These are phyloP conservation scores for Moricandia arvensis DNA, from an alignment of 345 rosid genomes.

Conservation along the genomic window DNA sequence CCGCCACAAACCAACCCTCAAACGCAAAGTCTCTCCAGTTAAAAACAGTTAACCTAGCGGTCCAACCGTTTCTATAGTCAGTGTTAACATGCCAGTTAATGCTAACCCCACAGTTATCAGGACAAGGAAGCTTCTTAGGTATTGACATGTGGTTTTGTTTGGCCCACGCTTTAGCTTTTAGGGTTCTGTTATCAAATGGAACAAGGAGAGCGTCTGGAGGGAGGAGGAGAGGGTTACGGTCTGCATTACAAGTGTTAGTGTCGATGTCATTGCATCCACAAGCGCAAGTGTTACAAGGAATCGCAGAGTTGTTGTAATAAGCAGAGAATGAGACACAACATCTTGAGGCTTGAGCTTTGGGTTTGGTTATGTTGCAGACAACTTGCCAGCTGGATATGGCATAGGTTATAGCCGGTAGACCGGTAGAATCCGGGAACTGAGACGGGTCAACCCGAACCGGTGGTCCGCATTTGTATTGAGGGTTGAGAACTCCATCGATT, in stretches of 20 bases:
- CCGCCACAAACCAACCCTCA: slow-evolving; percentile 74
- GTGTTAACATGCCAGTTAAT: slow-evolving; percentile 83
- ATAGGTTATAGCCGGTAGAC: slow-evolving; percentile 46
- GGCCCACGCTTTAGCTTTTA: slow-evolving; percentile 81
- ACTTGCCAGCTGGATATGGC: slow-evolving; percentile 82
- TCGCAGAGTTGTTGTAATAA: slow-evolving; percentile 64
- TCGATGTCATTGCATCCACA: slow-evolving; percentile 66
- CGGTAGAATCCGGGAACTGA: slow-evolving; percentile 67
- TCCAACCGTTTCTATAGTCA: slow-evolving; percentile 73
- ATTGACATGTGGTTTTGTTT: slow-evolving; percentile 43
- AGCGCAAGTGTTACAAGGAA: slow-evolving; percentile 42
- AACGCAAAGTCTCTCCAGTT: slow-evolving; percentile 64
- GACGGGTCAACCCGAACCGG: slow-evolving; percentile 61
- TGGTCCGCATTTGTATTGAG: slow-evolving; percentile 42
- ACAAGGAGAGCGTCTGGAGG: slow-evolving; percentile 78
- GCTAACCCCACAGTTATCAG: slow-evolving; percentile 92
- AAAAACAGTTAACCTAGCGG: slow-evolving; percentile 77
- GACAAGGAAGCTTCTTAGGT: slow-evolving; percentile 72
- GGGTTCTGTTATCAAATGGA: slow-evolving; percentile 71
- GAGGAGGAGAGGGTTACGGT: slow-evolving; percentile 55
- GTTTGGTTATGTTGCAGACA: slow-evolving; percentile 73
- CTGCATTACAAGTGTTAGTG: slow-evolving; percentile 49
- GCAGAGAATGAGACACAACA: slow-evolving; percentile 97
- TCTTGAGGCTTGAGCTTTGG: slow-evolving; percentile 49
- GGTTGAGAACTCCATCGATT: slow-evolving; percentile 60